phyloP scores from a whole-genome alignment of 2,329 filamentous ascomycete species.

The Penicillium sp. region DNA sequence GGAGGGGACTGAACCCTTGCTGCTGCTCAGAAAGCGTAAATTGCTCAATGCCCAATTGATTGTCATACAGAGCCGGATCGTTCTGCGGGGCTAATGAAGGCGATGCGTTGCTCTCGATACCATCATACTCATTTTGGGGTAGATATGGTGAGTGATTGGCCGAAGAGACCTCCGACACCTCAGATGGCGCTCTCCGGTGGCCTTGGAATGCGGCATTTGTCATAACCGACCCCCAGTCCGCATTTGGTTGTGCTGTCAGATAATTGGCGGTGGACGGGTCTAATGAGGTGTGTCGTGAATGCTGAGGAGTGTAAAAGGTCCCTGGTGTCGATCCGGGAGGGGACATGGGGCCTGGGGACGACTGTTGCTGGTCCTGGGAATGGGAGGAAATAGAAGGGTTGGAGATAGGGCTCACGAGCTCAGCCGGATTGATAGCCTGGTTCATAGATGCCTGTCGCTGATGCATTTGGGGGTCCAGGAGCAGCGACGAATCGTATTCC shows the following conservation, averaged over 20 bases:
- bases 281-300: slow-evolving; percentile 64
- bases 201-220: slow-evolving; percentile 69
- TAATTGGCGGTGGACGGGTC: slow-evolving; percentile 65
- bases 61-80: slow-evolving; percentile 74
- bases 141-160: slow-evolving; percentile 83
- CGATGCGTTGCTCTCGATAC: slow-evolving; percentile 72
- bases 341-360: slow-evolving; percentile 58
- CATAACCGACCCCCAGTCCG: slow-evolving; percentile 62
- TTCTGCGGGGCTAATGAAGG: slow-evolving; percentile 75
- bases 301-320: slow-evolving; percentile 56
- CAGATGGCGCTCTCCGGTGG: slow-evolving; percentile 86
- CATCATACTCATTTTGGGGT: slow-evolving; percentile 76
- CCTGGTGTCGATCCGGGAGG: slow-evolving; percentile 60
- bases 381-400: slow-evolving; percentile 62
- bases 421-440: slow-evolving; percentile 52
- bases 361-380: slow-evolving; percentile 56
- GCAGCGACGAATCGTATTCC: slow-evolving; percentile 43
- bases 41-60: slow-evolving; percentile 74
- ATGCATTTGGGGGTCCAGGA: slow-evolving; percentile 48
- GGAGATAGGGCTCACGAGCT: slow-evolving; percentile 50
- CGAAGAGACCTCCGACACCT: slow-evolving; percentile 88
- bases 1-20: slow-evolving; percentile 62
- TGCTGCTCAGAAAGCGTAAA: slow-evolving; percentile 78
- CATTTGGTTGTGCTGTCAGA: slow-evolving; percentile 53
- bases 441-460: slow-evolving; percentile 40